Conservation (phyloP, 805 yeast species). For the Ogataea salicorniae region DNA sequence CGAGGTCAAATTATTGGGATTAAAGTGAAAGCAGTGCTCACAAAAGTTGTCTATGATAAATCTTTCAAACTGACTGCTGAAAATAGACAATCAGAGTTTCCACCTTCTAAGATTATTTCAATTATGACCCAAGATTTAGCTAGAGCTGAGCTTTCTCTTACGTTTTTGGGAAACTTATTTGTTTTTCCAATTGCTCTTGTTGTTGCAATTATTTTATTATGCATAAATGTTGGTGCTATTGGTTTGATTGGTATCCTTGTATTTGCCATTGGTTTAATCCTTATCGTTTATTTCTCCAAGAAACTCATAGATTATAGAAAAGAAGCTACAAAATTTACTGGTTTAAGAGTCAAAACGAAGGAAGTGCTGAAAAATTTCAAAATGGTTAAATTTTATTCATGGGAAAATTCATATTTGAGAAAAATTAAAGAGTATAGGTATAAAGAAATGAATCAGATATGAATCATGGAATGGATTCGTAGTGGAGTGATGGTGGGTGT, state of each 20-base stretch:
- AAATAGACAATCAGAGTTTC: slow-evolving; percentile 50
- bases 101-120: slow-evolving; percentile 68
- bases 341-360: slow-evolving; percentile 67
- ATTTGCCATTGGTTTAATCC: slow-evolving; percentile 43
- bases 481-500: slow-evolving; percentile 48
- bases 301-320: slow-evolving; percentile 48
- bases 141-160: slow-evolving; percentile 67
- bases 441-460: slow-evolving; percentile 54
- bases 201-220: slow-evolving; percentile 56
- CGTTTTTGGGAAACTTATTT: slow-evolving; percentile 57
- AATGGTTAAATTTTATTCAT: slow-evolving; percentile 77
- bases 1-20: slow-evolving; percentile 58
- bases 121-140: slow-evolving; percentile 75
- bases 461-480: slow-evolving; percentile 56
- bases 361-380: slow-evolving; percentile 75
- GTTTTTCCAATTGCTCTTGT: slow-evolving; percentile 58
- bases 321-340: slow-evolving; percentile 58
- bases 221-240: slow-evolving; percentile 64
- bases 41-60: slow-evolving; percentile 62
- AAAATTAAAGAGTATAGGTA: slow-evolving; percentile 51
- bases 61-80: slow-evolving; percentile 53
- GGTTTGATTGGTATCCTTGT: slow-evolving; percentile 69
- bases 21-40: slow-evolving; percentile 59
- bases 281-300: slow-evolving; percentile 42
- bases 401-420: slow-evolving; percentile 76